phyloP scores from a whole-genome alignment of 1,139 yeast genomes.

The Candida albicans region DNA sequence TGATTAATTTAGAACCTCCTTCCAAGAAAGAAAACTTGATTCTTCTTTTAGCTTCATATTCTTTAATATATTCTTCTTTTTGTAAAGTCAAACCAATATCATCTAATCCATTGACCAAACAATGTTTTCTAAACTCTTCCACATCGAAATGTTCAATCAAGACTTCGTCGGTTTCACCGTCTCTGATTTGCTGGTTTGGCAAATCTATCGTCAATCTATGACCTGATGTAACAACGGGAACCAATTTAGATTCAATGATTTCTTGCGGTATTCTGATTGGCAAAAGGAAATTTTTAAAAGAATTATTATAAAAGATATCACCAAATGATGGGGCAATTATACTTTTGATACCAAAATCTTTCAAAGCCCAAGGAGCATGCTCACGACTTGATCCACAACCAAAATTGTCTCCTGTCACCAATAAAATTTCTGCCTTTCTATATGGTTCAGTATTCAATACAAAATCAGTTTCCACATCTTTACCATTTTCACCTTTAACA shows the following conservation, averaged over 20 bases:
- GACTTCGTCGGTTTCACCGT: slow-evolving; percentile 67
- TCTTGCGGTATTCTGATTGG: slow-evolving; percentile 87
- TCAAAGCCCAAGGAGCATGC: slow-evolving; percentile 99
- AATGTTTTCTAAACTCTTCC: slow-evolving; percentile 90
- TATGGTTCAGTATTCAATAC: slow-evolving; percentile 84
- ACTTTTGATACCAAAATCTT: slow-evolving; percentile 93
- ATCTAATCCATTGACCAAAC: slow-evolving; percentile 90
- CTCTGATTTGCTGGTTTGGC: slow-evolving; percentile 75
- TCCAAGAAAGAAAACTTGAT: slow-evolving; percentile 86
- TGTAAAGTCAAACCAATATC: slow-evolving; percentile 95
- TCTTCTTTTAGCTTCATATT: slow-evolving; percentile 76
- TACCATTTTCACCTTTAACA: slow-evolving; percentile 65
- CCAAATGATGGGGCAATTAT: slow-evolving; percentile 98
- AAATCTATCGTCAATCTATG: slow-evolving; percentile 75
- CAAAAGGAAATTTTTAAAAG: slow-evolving; percentile 90
- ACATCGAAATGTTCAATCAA: slow-evolving; percentile 81
- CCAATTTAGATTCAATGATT: slow-evolving; percentile 63
- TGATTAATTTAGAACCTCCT: slow-evolving; percentile 69
- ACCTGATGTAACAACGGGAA: slow-evolving; percentile 79
- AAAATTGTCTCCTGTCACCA: slow-evolving; percentile 94
- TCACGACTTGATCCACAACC: slow-evolving; percentile 99
- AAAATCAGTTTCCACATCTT: slow-evolving; percentile 82
- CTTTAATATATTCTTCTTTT: slow-evolving; percentile 72
- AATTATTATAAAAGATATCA: slow-evolving; percentile 95
- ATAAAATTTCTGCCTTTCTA: slow-evolving; percentile 74